Conservation (phyloP, 352 stramenopile genomes). For the Globisporangium cystogenes region DNA sequence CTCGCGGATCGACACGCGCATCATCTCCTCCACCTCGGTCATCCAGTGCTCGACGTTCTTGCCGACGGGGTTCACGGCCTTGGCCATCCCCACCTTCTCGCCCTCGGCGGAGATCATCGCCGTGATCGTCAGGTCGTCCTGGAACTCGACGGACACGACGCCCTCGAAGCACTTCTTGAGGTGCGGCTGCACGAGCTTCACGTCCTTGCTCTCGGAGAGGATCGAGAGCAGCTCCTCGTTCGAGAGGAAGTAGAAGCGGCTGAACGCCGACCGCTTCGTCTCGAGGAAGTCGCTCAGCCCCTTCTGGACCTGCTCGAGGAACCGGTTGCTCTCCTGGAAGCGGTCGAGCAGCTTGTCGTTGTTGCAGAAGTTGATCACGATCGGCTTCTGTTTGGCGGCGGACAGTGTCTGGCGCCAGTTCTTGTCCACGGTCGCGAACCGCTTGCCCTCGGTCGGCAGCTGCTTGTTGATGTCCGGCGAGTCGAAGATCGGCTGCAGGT, state of each 20-base stretch:
- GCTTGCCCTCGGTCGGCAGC: slow-evolving; percentile 91
- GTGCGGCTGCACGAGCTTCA: slow-evolving; percentile 92
- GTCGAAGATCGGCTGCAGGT: slow-evolving; percentile 95
- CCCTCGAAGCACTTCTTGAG: slow-evolving; percentile 96
- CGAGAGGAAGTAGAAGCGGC: slow-evolving; percentile 94
- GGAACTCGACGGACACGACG: slow-evolving; percentile 90
- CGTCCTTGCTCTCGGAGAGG: slow-evolving; percentile 94
- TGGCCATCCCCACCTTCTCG: slow-evolving; percentile 85
- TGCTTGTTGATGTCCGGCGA: slow-evolving; percentile 96
- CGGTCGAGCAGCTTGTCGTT: slow-evolving; percentile 90
- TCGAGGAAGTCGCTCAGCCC: slow-evolving; percentile 94
- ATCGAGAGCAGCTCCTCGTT: slow-evolving; percentile 95
- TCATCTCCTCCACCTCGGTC: slow-evolving; percentile 91
- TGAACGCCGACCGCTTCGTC: slow-evolving; percentile 91
- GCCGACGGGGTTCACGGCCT: slow-evolving; percentile 85
- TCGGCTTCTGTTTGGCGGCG: slow-evolving; percentile 79
- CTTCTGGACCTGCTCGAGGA: slow-evolving; percentile 95
- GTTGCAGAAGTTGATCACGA: slow-evolving; percentile 90
- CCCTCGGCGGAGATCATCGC: slow-evolving; percentile 90
- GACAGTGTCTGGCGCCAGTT: slow-evolving; percentile 91
- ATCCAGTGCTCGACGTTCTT: slow-evolving; percentile 97
- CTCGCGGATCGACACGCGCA: slow-evolving; percentile 89
- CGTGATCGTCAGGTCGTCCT: slow-evolving; percentile 88
- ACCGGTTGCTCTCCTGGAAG: slow-evolving; percentile 92
- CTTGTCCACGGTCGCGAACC: slow-evolving; percentile 94